Base-by-base conservation (phyloP, 2,329 filamentous ascomycete species). In the Lasiodiplodia theobromae region DNA sequence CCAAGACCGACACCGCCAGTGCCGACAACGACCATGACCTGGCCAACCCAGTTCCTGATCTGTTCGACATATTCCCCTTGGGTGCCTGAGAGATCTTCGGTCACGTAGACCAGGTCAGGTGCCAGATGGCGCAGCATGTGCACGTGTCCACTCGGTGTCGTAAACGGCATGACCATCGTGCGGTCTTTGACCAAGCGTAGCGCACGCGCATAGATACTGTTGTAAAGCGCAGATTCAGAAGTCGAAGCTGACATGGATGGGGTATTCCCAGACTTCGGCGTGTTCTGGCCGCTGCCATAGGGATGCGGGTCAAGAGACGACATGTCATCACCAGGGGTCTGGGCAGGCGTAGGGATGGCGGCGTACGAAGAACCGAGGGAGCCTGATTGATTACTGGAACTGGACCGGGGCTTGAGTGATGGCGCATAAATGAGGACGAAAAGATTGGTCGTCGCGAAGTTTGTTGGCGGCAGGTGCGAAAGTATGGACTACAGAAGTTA, bases 381-480 rank as follows among this genome's bases (percentile, higher is more conserved):
- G 81, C 88, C 81, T 78, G 88, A 78, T 83, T 77, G 86, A 73
- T 73, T 72, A 69, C 76, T 70, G 58, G 71, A 86, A 70, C 73
- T 72, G 75, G 90, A 85, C 69, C 86, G 78, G 65, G 83, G 60
- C 14, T 77, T 75, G 53, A 97, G 82, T 64, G 88, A 86, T 0
- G 95, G 95, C 2, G 93, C 89, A 80, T 97, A 97, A 76, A 98
- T 95, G 72, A 98, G 86, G 69, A 98, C 87, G 75, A 97, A 96
- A 28, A 97, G 85, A 76, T 92, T 92, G 72, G 91, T 88, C 70
- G 85, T 88, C 57, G 89, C 87, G 71, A 91, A 88, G 78, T 97
- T 89, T 72, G 91, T 89, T 71, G 90, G 88, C 47, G 94, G 93
- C 62, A 98, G 92, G 78, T 97, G 92, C 53, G 94, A 96, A 68